Percentiles rank a stretch among this genome's conserved stretches.
phyloP scores from a whole-genome alignment of 768 basidiomycete genomes.

The Lentinula guzmanii region DNA sequence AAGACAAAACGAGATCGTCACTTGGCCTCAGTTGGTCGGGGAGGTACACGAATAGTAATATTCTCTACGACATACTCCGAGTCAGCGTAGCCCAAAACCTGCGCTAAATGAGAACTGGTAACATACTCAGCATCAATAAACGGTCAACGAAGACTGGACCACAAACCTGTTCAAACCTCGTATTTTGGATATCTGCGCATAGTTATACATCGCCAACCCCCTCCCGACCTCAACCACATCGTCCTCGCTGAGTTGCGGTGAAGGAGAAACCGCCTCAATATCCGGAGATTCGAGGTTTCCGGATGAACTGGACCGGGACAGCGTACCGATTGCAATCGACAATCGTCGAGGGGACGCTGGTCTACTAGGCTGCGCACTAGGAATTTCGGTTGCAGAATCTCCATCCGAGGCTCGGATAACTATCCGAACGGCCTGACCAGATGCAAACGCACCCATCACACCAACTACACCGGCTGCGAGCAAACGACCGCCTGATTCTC shows the following conservation, averaged over 20 bases:
- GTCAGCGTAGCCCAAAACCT: slow-evolving; percentile 88
- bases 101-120: slow-evolving; percentile 70
- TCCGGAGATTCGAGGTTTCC: slow-evolving; percentile 16
- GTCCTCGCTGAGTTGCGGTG: slow-evolving; percentile 35
- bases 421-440: slow-evolving; percentile 90
- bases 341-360: slow-evolving; percentile 51
- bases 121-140: slow-evolving; percentile 12
- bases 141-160: not conserved
- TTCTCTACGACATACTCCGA: slow-evolving; percentile 97
- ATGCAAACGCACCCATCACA: slow-evolving; percentile 85
- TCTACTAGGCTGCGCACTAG: slow-evolving; percentile 33
- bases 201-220: slow-evolving; percentile 95
- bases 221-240: slow-evolving; percentile 89
- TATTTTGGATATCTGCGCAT: slow-evolving; percentile 80
- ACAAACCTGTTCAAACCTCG: slow-evolving; percentile 88
- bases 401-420: slow-evolving; percentile 43
- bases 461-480: slow-evolving; percentile 89
- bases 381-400: slow-evolving; percentile 20
- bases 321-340: slow-evolving; percentile 36
- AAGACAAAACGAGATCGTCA: not conserved
- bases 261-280: slow-evolving; percentile 19
- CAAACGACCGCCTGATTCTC: slow-evolving; percentile 85
- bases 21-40: slow-evolving; percentile 12
- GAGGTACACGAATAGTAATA: slow-evolving; percentile 69
- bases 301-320: slow-evolving; percentile 31